A percentile compares a stretch with the other conserved stretches of the same genome.
Conservation (phyloP, 192 early-diverging fungal species). For the Backusella sp. region DNA sequence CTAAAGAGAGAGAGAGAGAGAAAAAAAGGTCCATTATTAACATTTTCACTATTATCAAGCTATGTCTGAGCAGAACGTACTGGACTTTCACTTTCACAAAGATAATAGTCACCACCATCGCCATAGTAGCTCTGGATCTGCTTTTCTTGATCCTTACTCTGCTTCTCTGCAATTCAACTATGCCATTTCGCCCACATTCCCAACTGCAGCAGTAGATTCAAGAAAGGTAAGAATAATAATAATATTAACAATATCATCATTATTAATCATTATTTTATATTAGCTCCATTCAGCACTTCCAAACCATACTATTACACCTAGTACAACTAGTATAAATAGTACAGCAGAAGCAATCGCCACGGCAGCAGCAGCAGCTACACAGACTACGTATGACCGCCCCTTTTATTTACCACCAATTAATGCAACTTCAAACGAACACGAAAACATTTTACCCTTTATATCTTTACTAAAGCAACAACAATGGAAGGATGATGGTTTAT, state of each 20-base stretch:
- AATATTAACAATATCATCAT: not conserved
- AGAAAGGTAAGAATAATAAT: not conserved
- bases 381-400: not conserved
- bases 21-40: not conserved
- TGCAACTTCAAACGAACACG: conserved; percentile 6
- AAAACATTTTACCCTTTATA: not conserved
- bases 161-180: conserved; percentile 1
- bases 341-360: not conserved
- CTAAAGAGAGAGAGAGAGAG: not conserved
- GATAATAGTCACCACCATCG: not conserved
- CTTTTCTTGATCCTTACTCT: not conserved
- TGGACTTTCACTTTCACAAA: conserved; percentile 4
- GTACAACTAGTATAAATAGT: not conserved
- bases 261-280: not conserved
- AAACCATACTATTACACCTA: not conserved
- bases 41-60: not conserved
- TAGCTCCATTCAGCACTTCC: not conserved
- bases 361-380: not conserved
- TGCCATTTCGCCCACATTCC: not conserved
- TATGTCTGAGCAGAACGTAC: conserved; percentile 12
- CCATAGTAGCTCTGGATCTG: not conserved
- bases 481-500: not conserved
- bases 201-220: not conserved
- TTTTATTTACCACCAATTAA: conserved; percentile 9
- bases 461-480: conserved; percentile 11